These are phyloP conservation scores for Phialemonium atrogriseum DNA, from an alignment of 2,329 filamentous ascomycete species.

Conservation along the genomic window DNA sequence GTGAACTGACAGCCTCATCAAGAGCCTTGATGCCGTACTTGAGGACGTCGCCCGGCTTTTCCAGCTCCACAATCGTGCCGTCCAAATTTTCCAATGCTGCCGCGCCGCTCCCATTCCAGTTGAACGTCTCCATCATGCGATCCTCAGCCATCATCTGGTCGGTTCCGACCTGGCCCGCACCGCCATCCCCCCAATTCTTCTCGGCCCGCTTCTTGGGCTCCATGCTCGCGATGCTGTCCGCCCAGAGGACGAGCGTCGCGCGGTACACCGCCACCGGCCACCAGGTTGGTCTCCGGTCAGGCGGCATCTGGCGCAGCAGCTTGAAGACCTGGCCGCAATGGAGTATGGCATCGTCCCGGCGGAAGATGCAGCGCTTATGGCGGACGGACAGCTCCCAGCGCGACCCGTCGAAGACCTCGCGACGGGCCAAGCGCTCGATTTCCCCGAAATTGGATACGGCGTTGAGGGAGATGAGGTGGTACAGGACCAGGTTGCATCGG, in stretches of 20 bases:
- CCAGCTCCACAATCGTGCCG: slow-evolving; percentile 24
- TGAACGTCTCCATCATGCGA: too few species aligned
- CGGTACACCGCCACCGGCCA: slow-evolving; percentile 65
- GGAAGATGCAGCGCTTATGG: slow-evolving; percentile 55
- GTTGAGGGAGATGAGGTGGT: slow-evolving; percentile 63
- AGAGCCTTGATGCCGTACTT: slow-evolving; percentile 30
- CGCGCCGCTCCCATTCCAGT: slow-evolving; percentile 28
- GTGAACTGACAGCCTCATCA: slow-evolving; percentile 29
- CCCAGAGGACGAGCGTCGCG: slow-evolving; percentile 55
- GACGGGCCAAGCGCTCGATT: slow-evolving; percentile 57
- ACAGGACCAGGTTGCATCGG: slow-evolving; percentile 58
- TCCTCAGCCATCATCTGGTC: too few species aligned
- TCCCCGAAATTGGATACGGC: slow-evolving; percentile 59
- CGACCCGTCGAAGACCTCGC: too few species aligned
- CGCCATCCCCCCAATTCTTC: too few species aligned
- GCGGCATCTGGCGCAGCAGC: slow-evolving; percentile 51
- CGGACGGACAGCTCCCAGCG: slow-evolving; percentile 44
- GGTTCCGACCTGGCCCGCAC: too few species aligned
- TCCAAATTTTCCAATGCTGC: slow-evolving; percentile 25
- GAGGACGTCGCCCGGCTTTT: slow-evolving; percentile 29
- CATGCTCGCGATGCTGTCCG: slow-evolving; percentile 46
- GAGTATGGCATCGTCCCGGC: slow-evolving; percentile 55
- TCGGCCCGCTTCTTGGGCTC: too few species aligned
- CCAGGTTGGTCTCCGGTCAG: slow-evolving; percentile 56
- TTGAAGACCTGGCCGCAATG: slow-evolving; percentile 61